Percentiles rank a stretch among this genome's conserved stretches.
phyloP scores from a whole-genome alignment of 2,329 filamentous ascomycete species.

The Fusarium udum region DNA sequence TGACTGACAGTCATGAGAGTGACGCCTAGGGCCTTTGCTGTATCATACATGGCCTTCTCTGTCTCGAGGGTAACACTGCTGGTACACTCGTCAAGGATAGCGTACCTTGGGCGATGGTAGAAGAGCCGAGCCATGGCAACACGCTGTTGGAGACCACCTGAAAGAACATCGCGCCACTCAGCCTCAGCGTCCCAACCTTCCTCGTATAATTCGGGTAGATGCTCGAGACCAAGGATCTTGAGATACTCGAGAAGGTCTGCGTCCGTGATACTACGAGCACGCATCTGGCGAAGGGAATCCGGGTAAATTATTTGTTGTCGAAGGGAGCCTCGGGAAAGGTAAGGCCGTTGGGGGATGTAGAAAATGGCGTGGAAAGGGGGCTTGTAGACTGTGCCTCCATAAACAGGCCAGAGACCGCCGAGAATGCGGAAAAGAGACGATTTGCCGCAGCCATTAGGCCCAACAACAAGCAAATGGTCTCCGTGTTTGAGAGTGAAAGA shows the following conservation, averaged over 20 bases:
- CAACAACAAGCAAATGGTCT: constrained; percentile 92
- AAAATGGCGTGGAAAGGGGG: constrained; percentile 94
- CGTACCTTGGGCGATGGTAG: constrained; percentile 91
- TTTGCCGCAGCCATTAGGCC: constrained; percentile 97
- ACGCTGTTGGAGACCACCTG: constrained; percentile 91
- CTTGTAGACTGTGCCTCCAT: constrained; percentile 92
- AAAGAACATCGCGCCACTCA: constrained; percentile 95
- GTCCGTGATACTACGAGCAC: constrained; percentile 83
- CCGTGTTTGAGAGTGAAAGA: constrained; percentile 88
- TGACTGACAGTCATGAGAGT: constrained; percentile 98
- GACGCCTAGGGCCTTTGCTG: constrained; percentile 88
- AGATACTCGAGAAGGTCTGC: constrained; percentile 81
- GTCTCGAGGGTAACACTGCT: constrained; percentile 94
- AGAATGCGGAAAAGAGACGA: constrained; percentile 96
- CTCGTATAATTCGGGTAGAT: constrained; percentile 79
- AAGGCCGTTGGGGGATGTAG: constrained; percentile 96
- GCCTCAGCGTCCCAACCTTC: constrained; percentile 91
- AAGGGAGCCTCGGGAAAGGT: constrained; percentile 89
- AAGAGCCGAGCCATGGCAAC: constrained; percentile 96
- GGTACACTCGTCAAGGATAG: constrained; percentile 97
- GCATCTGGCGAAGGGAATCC: constrained; percentile 87
- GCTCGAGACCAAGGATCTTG: constrained; percentile 81
- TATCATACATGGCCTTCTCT: constrained; percentile 96
- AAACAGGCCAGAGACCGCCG: constrained; percentile 96
- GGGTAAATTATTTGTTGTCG: constrained; percentile 98